These are phyloP conservation scores for Glaciozyma martinii DNA, from an alignment of 768 basidiomycete genomes.

Conservation along the genomic window DNA sequence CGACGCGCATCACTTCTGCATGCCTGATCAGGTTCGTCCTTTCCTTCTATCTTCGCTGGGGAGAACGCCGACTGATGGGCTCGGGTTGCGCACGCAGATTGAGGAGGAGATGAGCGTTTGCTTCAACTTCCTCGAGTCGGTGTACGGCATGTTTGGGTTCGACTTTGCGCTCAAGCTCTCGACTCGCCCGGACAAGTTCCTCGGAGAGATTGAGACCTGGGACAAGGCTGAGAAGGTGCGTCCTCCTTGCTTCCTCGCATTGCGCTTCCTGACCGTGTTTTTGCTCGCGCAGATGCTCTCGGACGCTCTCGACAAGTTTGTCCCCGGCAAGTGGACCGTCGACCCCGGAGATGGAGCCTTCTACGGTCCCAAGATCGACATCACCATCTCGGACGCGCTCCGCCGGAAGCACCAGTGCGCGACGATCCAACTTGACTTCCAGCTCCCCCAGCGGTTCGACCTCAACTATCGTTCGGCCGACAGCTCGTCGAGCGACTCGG, in stretches of 20 bases:
- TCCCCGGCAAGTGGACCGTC: conserved; percentile 80
- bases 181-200: conserved; percentile 87
- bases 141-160: conserved; percentile 91
- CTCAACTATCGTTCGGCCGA: conserved; percentile 73
- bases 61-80: background rate
- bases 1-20: conserved; percentile 98
- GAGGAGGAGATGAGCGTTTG: conserved; percentile 73
- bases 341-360: conserved; percentile 98
- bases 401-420: conserved; percentile 94
- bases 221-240: conserved; percentile 69
- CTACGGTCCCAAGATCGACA: conserved; percentile 99
- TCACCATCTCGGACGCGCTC: conserved; percentile 87
- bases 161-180: conserved; percentile 89
- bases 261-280: too few relatives aligned
- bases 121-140: conserved; percentile 90
- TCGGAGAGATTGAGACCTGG: conserved; percentile 86
- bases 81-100: conserved; percentile 49
- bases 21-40: conserved; percentile 63
- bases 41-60: background rate
- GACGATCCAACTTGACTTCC: conserved; percentile 98
- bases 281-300: conserved; percentile 76
- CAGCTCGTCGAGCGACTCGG: conserved; percentile 42
- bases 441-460: conserved; percentile 92
- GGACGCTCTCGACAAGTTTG: conserved; percentile 69
- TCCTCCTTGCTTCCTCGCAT: conserved; percentile 22